phyloP scores from a whole-genome alignment of 2,329 filamentous ascomycete genomes.

The Phyllosticta citrichinensis region DNA sequence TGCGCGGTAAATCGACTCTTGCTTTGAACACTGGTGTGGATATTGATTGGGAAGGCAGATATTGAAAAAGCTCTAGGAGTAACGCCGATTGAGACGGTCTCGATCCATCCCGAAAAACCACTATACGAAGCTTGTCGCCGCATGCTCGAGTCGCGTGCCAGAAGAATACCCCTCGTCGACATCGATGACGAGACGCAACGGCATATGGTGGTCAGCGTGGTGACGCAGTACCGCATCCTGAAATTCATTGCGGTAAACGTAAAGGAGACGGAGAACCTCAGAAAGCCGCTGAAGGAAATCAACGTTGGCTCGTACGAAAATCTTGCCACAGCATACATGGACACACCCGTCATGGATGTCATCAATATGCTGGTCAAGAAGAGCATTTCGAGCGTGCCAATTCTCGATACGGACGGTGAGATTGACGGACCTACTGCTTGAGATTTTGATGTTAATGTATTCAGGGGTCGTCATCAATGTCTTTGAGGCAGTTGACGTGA shows the following conservation, averaged over 20 bases:
- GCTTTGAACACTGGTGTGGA: too few relatives aligned
- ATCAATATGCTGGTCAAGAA: conserved; percentile 87
- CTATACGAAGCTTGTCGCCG: conserved; percentile 90
- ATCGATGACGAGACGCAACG: conserved; percentile 87
- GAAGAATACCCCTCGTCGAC: conserved; percentile 88
- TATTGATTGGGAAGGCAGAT: conserved; percentile 43
- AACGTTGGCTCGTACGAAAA: conserved; percentile 75
- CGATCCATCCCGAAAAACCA: conserved; percentile 81
- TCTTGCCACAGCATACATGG: conserved; percentile 76
- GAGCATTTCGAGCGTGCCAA: conserved; percentile 91
- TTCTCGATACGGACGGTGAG: conserved; percentile 65
- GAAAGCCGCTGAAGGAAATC: conserved; percentile 77
- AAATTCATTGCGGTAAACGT: conserved; percentile 98
- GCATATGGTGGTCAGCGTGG: conserved; percentile 88
- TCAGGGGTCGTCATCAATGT: conserved; percentile 73
- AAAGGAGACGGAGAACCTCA: conserved; percentile 75
- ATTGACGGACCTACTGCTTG: conserved; percentile 8
- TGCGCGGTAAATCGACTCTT: conserved; percentile 57
- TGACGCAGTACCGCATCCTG: conserved; percentile 95
- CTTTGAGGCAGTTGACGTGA: conserved; percentile 96
- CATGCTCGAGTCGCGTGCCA: conserved; percentile 88
- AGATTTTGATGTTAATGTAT: conserved; percentile 5
- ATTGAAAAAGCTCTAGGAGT: conserved; percentile 93
- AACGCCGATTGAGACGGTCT: conserved; percentile 83
- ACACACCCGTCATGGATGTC: conserved; percentile 83